Base-by-base conservation (phyloP, 1,139 yeast species). In the Entelexis sorbosivorans region DNA sequence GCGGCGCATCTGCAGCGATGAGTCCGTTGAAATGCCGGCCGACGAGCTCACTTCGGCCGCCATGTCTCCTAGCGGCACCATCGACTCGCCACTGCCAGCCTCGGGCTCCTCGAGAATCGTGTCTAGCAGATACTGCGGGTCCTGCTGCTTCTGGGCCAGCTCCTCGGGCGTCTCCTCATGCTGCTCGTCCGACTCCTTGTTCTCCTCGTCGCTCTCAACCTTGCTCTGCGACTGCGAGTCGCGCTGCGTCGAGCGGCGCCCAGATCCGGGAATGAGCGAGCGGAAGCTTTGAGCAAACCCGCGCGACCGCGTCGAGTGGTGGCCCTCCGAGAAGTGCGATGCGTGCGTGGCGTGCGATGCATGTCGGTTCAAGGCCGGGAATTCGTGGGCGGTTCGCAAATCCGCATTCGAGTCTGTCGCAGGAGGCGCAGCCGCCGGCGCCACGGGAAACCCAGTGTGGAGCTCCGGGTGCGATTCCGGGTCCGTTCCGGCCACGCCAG, bases 1-100 rank as follows among this genome's bases (percentile, higher is more conserved):
- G n/a, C 56, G 55, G 14, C 53, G 51, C 24, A 42, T 36, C 31
- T 31, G n/a, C 7, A 45, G 29, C 14, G 38, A 40, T 16, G 44
- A n/a, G 52, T 49, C 22, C 47, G 59, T n/a, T 56, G 45, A 42
- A 6, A 56, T 20, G 57, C 58, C 29, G 35, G 40, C 34, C 59
- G 53, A 26, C 59, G 58, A 20, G 53, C 57, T 44, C 8, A 62
- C 61, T 13, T 62, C 66, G 38, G 64, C 62, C 28, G 61, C 60
- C 32, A 66, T 58, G 36, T 64, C 69, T 11, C 60, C 33, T 2
- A 50, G 24, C 3, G 50, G 55, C n/a, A 50, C 38, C 44, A 51
- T 22, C 6, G 33, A 26, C 59, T 32, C 52, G 64, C 66, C 17
- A 56, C 61, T 8, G 61, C 66, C 16, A 11, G 16, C 28, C 10